Base-by-base conservation (phyloP, 75 land plant species). In the Pinus albicaulis region DNA sequence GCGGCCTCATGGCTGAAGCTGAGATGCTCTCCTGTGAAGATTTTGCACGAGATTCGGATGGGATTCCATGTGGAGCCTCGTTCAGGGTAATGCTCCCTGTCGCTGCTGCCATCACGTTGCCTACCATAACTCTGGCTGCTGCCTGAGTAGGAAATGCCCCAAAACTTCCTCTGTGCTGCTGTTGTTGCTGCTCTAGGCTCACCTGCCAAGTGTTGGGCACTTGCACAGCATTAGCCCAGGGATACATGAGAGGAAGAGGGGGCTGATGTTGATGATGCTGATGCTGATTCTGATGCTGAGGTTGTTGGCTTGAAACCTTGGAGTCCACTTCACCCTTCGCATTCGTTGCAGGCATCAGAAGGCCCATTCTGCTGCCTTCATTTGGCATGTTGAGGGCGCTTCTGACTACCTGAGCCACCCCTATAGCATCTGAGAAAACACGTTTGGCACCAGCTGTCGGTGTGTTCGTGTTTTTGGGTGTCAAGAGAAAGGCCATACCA, bases 371-470 rank as follows among this genome's bases (percentile, higher is more conserved):
- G 71, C 71, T 20, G 5, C 71, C 53, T 68, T 68, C 71, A 68
- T 41, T 61, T 12, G 28, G 14, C 64, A 61, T 61, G 24, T 24
- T 68, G 41, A 68, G 41, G 38, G 71, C 71, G 41, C 71, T 22
- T 68, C 71, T 68, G 53, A 68, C 71, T 53, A 68, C 71, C 52
- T 68, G 71, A 68, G 71, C 48, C n/a, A 22, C 71, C 20, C 71
- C 71, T n/a, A 68, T 68, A 14, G 71, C 71, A n/a, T 68, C 71
- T 34, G 71, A 68, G 41, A 68, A 68, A 41, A 41, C 71, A 31
- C 71, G 52, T 68, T 68, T 68, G 11, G 71, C 71, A 38, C 71
- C 71, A 68, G 71, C 71, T 41, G 71, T 68, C 20, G 41, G 71
- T 13, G 71, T 68, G 41, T 41, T 3, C 10, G 44, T 41, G 23